Evolutionary conservation across 371 early-diverging fungal species (phyloP).

Genomic region (Lichtheimia ramosa): DNA sequence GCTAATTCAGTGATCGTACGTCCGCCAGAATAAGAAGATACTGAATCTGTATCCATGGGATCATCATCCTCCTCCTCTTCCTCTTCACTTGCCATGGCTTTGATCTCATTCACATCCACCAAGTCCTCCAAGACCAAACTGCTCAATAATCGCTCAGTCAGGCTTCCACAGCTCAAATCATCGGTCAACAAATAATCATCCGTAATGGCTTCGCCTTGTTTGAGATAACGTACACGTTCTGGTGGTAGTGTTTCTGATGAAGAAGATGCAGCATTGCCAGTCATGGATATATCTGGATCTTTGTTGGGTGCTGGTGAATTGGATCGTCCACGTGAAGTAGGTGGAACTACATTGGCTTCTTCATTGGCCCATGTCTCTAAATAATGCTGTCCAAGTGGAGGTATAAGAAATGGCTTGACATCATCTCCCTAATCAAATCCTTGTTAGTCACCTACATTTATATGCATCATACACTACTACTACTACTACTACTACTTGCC

Average conservation of each 20-base stretch:
- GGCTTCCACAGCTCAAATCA: constrained; percentile 63
- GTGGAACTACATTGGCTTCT: constrained; percentile 43
- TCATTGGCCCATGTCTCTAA: constrained; percentile 85
- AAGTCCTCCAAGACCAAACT: constrained; percentile 67
- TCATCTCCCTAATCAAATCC: constrained; percentile 42
- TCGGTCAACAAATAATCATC: constrained; percentile 65
- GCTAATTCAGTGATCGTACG: constrained; percentile 22
- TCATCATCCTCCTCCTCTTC: constrained; percentile 16
- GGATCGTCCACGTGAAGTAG: constrained; percentile 40
- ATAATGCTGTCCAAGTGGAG: constrained; percentile 79
- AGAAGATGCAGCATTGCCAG: not conserved
- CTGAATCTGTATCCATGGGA: constrained; percentile 6
- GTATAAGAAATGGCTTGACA: constrained; percentile 69
- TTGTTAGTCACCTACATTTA: not conserved
- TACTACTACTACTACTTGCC: constrained; percentile 23
- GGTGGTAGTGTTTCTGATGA: not conserved
- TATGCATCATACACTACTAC: not conserved
- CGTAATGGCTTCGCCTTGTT: constrained; percentile 31
- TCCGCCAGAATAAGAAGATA: constrained; percentile 4
- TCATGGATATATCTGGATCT: too few species aligned
- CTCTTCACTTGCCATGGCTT: constrained; percentile 16
- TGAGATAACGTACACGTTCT: constrained; percentile 25
- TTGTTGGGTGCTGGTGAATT: constrained; percentile 23
- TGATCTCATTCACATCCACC: constrained; percentile 33
- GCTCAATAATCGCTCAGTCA: constrained; percentile 77